Percentiles rank a stretch among this genome's conserved stretches.
Evolutionary conservation across 345 rosid genomes (phyloP).

Genomic region (Salix udensis): DNA sequence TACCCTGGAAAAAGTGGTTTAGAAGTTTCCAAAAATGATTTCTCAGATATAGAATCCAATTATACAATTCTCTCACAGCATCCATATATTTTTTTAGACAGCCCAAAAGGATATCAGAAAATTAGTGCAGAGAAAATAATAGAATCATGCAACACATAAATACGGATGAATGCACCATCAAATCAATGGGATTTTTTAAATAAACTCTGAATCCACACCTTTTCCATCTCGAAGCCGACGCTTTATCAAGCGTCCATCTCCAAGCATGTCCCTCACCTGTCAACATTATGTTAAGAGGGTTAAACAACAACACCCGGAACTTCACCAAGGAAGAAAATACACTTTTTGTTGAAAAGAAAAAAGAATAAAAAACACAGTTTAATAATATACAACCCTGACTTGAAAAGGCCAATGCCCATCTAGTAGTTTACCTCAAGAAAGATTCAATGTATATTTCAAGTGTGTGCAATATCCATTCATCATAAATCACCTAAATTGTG

Average conservation of each 20-base stretch:
- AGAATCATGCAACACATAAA: not conserved
- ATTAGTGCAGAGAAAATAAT: not conserved
- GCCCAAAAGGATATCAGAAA: not conserved
- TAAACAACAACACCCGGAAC: conserved; percentile 5
- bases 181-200: not conserved
- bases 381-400: too few relatives aligned
- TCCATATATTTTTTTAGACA: not conserved
- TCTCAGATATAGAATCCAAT: not conserved
- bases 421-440: too few relatives aligned
- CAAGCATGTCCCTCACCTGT: conserved; percentile 96
- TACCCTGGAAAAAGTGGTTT: not conserved
- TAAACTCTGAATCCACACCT: conserved; percentile 41
- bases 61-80: not conserved
- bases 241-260: conserved; percentile 93
- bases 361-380: too few relatives aligned
- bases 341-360: too few relatives aligned
- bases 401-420: too few relatives aligned
- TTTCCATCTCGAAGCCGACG: conserved; percentile 84
- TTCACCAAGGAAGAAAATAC: too few relatives aligned
- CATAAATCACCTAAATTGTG: not conserved
- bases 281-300: conserved; percentile 16
- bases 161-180: too few relatives aligned
- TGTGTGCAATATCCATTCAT: not conserved
- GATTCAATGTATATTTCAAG: too few relatives aligned
- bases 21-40: not conserved